phyloP scores from a whole-genome alignment of 2,329 filamentous ascomycete species.

The Pseudonectria foliicola region DNA sequence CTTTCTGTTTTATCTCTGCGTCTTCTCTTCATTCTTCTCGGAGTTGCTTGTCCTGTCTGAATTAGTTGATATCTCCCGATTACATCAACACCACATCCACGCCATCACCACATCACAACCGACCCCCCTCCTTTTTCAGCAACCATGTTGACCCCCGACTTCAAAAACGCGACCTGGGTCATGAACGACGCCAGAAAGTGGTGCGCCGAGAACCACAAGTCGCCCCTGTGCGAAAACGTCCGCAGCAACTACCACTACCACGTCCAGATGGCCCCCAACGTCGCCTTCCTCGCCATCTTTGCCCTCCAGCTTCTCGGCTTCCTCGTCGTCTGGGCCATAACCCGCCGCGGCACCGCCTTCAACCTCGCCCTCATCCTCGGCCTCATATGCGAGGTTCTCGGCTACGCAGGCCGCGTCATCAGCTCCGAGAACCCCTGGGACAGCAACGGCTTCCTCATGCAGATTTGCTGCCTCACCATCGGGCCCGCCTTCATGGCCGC shows the following conservation, averaged over 20 bases:
- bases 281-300: constrained; percentile 44
- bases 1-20: too few species aligned
- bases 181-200: constrained; percentile 10
- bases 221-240: constrained; percentile 25
- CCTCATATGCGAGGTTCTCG: constrained; percentile 47
- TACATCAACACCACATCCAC: neutral
- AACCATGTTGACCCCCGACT: constrained; percentile 4
- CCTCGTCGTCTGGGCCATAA: constrained; percentile 33
- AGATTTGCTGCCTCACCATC: constrained; percentile 56
- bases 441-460: constrained; percentile 43
- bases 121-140: too few species aligned
- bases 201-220: constrained; percentile 23
- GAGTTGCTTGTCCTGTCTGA: too few species aligned
- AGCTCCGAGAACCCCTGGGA: constrained; percentile 47
- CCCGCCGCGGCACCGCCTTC: constrained; percentile 43
- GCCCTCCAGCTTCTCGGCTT: constrained; percentile 34
- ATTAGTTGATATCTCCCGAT: neutral
- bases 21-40: too few species aligned
- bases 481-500: constrained; percentile 59
- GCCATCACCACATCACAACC: neutral
- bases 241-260: constrained; percentile 42
- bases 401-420: constrained; percentile 51
- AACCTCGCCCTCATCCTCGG: constrained; percentile 47
- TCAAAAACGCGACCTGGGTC: constrained; percentile 16
- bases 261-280: constrained; percentile 44